Evolutionary conservation across 352 stramenopile species (phyloP), one percentile per base, ranked within the genome.

Genomic region (Phytophthora tubulina): DNA sequence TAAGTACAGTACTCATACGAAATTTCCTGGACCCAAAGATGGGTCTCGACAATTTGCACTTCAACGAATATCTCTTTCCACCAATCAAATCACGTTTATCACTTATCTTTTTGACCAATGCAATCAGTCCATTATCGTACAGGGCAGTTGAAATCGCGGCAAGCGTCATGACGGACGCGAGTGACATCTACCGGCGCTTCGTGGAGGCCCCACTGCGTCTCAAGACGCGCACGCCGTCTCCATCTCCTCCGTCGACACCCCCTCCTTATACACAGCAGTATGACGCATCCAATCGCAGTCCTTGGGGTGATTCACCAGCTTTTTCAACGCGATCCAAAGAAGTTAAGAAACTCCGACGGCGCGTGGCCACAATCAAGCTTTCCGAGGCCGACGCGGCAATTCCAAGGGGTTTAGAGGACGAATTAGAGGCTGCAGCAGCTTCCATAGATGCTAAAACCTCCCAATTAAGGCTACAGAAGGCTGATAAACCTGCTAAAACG

Each of bases 171-270:
- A 55, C 63, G 31, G 67, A 76, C 41, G 53, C 67, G 54, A 68
- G 63, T 10, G 77, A 72, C 67, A 79, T 87, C 38, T 87, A 87
- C 66, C 60, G 76, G 68, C 79, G 72, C 35, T 87, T 87, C 54
- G 52, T 82, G 60, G 68, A 67, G 57, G 79, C 75, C n/a, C 79
- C 79, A 36, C 72, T 87, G 55, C 78, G 78, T 46, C 75, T 87
- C 48, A 84, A 83, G 56, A 63, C 67, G 6, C 51, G 57, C 11
- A 41, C 50, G 8, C 21, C 63, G 2, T 33, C 59, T 2, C 56
- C 53, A 7, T 74, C 42, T 0, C 54, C 57, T 17, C 39, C 48
- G 3, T 56, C 53, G 3, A 56, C 35, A 2, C 70, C 63, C 54
- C 50, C 56, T 21, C 13, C 45, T 2, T 41, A 31, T 6, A n/a